These are phyloP conservation scores for Fusarium coicis DNA, from an alignment of 2,329 filamentous ascomycete genomes.

Conservation along the genomic window DNA sequence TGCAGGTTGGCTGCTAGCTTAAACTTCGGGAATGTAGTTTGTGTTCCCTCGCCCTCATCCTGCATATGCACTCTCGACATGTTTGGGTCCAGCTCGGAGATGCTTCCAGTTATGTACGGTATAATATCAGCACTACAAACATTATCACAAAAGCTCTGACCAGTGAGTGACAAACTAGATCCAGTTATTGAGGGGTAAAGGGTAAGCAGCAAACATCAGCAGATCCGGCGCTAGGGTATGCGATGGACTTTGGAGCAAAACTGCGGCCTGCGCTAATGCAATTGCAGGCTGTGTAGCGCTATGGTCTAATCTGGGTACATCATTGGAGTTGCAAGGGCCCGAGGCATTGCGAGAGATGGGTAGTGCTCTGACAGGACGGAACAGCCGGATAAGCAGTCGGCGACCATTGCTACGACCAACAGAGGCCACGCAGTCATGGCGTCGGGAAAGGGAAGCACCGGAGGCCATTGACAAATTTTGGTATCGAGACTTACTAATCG, in stretches of 20 bases:
- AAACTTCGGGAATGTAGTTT: neutral
- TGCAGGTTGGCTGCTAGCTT: neutral
- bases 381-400: neutral
- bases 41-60: neutral
- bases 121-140: neutral
- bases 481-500: accelerated
- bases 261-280: neutral
- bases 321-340: neutral
- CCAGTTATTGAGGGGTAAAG: neutral
- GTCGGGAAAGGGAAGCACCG: neutral
- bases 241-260: neutral
- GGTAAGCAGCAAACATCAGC: neutral
- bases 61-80: neutral
- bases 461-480: neutral
- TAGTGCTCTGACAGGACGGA: neutral
- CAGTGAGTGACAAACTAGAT: neutral
- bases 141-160: neutral
- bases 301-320: neutral
- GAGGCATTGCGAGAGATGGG: neutral
- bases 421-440: neutral
- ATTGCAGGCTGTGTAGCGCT: neutral
- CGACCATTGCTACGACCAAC: neutral
- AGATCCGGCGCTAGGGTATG: neutral
- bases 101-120: neutral
- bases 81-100: neutral